These are phyloP conservation scores for Aspergillus incahuasiensis DNA, from an alignment of 495 filamentous ascomycete genomes.

Conservation along the genomic window DNA sequence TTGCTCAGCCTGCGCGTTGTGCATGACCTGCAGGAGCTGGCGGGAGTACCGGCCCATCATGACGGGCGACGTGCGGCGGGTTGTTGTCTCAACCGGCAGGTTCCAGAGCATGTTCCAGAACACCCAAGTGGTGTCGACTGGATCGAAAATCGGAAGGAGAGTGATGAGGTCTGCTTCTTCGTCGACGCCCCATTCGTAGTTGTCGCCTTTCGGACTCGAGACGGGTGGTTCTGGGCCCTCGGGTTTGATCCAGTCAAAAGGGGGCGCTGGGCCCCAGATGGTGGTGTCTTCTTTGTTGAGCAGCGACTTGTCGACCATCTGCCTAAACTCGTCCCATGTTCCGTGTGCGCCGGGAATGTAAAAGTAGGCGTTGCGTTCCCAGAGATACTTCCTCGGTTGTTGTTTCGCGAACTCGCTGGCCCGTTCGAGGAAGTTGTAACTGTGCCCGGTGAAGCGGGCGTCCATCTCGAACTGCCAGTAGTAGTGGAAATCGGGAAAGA, in stretches of 20 bases:
- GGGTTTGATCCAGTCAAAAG: slow-evolving; percentile 45
- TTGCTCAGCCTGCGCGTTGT: slow-evolving; percentile 53
- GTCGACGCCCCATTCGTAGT: slow-evolving; percentile 65
- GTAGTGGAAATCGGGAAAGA: slow-evolving; percentile 64
- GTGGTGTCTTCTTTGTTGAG: slow-evolving; percentile 26
- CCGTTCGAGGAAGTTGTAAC: slow-evolving; percentile 62
- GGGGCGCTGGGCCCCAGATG: slow-evolving; percentile 58
- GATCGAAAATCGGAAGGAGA: slow-evolving; percentile 64
- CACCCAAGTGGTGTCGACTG: slow-evolving; percentile 54
- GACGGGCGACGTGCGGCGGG: slow-evolving; percentile 60
- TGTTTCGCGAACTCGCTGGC: slow-evolving; percentile 53
- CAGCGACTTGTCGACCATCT: slow-evolving; percentile 41
- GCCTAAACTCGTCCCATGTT: slow-evolving; percentile 48
- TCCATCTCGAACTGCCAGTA: slow-evolving; percentile 76
- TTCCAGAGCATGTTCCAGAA: slow-evolving; percentile 56
- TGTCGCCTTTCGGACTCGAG: slow-evolving; percentile 47
- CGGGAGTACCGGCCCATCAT: slow-evolving; percentile 57
- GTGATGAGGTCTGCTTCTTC: slow-evolving; percentile 73
- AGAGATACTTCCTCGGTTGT: slow-evolving; percentile 61
- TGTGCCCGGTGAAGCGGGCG: slow-evolving; percentile 60
- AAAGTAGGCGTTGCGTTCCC: slow-evolving; percentile 68
- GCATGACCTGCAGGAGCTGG: slow-evolving; percentile 60
- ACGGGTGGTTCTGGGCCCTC: slow-evolving; percentile 57
- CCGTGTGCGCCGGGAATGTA: slow-evolving; percentile 64
- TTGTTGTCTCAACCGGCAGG: slow-evolving; percentile 42